phyloP scores from a whole-genome alignment of 768 basidiomycete species.

The Holtermannia corniformis region DNA sequence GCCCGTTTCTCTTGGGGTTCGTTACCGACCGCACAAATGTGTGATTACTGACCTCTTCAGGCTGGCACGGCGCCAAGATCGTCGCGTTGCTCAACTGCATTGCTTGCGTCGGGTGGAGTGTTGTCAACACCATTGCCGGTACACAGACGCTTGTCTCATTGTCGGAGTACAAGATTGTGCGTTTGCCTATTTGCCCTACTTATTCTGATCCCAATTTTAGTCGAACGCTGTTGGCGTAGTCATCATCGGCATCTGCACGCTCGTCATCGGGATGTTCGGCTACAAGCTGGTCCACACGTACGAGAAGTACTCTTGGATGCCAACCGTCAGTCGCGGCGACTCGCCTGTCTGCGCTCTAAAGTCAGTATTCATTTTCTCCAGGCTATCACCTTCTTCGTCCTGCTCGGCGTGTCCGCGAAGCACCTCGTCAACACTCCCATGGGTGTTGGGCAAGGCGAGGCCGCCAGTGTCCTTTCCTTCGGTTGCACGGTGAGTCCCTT shows the following conservation, averaged over 20 bases:
- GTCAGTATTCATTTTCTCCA: too few species aligned
- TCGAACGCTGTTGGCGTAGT: conserved; percentile 44
- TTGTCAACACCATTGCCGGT: conserved; percentile 40
- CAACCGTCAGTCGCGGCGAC: too few species aligned
- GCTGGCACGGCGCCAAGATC: conserved; percentile 25
- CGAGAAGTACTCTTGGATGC: conserved; percentile 46
- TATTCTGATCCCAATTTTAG: conserved; percentile 39
- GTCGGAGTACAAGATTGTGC: conserved; percentile 16
- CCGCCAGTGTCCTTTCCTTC: conserved; percentile 43
- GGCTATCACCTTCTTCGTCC: conserved; percentile 36
- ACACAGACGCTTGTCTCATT: conserved; percentile 19
- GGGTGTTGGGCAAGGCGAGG: conserved; percentile 38
- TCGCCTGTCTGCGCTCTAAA: too few species aligned
- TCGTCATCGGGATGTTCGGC: conserved; percentile 44
- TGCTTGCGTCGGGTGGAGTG: conserved; percentile 46
- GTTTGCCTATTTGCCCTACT: conserved; percentile 3
- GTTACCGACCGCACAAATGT: conserved; percentile 8
- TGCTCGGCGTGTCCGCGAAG: conserved; percentile 36
- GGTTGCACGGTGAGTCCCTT: conserved; percentile 28
- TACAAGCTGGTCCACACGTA: conserved; percentile 45
- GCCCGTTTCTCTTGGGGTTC: conserved; percentile 46
- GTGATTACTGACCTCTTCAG: conserved; percentile 8
- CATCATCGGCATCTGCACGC: conserved; percentile 45
- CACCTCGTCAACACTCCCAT: conserved; percentile 30
- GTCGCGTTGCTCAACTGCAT: conserved; percentile 44